These are phyloP conservation scores for Verruconis gallopava DNA, from an alignment of 2,329 filamentous ascomycete species.

Conservation along the genomic window DNA sequence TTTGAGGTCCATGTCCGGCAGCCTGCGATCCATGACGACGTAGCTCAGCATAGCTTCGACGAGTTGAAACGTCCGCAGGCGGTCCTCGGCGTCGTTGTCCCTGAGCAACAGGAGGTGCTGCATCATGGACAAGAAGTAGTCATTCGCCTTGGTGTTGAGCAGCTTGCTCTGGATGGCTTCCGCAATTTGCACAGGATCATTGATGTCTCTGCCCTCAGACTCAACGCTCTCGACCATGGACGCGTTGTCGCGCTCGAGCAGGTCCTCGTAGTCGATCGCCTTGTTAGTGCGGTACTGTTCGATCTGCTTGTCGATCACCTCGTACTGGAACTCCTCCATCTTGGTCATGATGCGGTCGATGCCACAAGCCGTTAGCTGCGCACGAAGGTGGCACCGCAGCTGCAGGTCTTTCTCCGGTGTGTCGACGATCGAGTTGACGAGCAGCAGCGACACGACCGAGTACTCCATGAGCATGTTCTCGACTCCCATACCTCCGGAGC, in stretches of 20 bases:
- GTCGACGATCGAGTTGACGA: constrained; percentile 95
- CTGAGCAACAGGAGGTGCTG: constrained; percentile 90
- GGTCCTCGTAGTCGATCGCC: constrained; percentile 95
- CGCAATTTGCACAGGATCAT: constrained; percentile 82
- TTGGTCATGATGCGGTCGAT: constrained; percentile 89
- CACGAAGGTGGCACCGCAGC: constrained; percentile 82
- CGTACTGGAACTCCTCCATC: constrained; percentile 98
- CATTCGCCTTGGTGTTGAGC: constrained; percentile 70
- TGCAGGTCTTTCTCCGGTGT: constrained; percentile 80
- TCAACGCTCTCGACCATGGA: constrained; percentile 83
- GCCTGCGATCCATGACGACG: constrained; percentile 89
- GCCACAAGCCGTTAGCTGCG: constrained; percentile 90
- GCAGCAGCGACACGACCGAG: constrained; percentile 81
- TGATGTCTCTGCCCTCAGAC: constrained; percentile 79
- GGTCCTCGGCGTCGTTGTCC: constrained; percentile 83
- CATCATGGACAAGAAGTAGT: constrained; percentile 91
- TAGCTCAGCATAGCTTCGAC: constrained; percentile 99
- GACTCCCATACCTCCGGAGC: constrained; percentile 93
- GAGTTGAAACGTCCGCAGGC: constrained; percentile 89
- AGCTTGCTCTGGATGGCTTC: constrained; percentile 84
- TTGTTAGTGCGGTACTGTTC: constrained; percentile 88
- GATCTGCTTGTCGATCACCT: constrained; percentile 95
- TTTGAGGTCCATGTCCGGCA: constrained; percentile 96
- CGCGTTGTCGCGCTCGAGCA: constrained; percentile 80
- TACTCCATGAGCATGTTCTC: constrained; percentile 99